Base-by-base conservation (phyloP, 2,329 filamentous ascomycete genomes). In the Exophiala aquamarina region DNA sequence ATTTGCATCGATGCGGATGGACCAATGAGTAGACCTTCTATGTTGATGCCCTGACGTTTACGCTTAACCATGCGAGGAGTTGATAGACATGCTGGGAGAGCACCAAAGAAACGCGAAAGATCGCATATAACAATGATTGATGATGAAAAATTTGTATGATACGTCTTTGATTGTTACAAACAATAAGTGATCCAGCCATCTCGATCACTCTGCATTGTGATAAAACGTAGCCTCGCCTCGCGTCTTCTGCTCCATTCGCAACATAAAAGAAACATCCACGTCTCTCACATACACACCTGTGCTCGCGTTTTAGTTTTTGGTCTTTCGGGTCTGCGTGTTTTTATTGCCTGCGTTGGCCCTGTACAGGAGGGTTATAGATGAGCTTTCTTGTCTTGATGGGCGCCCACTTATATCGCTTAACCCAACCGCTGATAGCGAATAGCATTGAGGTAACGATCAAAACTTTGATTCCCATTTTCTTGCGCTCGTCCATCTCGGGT, bases 321-420 rank as follows among this genome's bases (percentile, higher is more conserved):
- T 26, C 11, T 26, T 6, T 26, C 11, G 23, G 11, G 6, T 11
- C 23, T 6, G 23, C 23, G 3, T 14, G 15, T 29, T 15, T 49
- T 39, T 38, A 41, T 32, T 29, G 14, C n/a, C 32, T 40, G 32
- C 31, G 18, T 21, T 35, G 44, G 23, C 36, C 23, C n/a, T 26
- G 19, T 11, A 38, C 17, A 36, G 52, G 52, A 32, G 52, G 88
- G 68, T 84, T 87, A 76, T 95, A 95, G 62, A 83, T 78, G 62
- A 97, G 76, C 85, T 97, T 95, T 67, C 93, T 86, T 63, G 90
- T 87, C 86, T 98, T 98, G 71, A 98, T 76, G 65, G 87, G 84
- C 52, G 90, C 81, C 93, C 93, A 98, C 84, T 97, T 98, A 85
- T 98, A 98, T 77, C 91, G 85, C 87, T 98, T 98, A 59, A 97